Base-by-base conservation (phyloP, 345 rosid species). In the Alliaria petiolata region DNA sequence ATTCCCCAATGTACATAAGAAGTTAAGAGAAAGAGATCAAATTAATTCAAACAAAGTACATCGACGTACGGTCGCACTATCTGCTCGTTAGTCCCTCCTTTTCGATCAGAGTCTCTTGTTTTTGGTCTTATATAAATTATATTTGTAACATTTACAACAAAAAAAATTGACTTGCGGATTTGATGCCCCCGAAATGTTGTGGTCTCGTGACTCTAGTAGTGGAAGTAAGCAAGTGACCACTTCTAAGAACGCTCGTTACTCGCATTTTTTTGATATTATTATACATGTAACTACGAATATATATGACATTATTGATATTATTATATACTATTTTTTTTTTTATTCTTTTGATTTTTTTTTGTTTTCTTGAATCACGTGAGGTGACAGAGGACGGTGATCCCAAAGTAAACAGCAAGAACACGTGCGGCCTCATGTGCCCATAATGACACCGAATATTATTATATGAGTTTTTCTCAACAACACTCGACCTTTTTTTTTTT, bases 341-440 rank as follows among this genome's bases (percentile, higher is more conserved):
- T 35, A 31, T 52, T 44, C 61, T 62, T 68, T 52, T 54, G 58
- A 61, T 69, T 61, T 30, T 57, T 65, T 62, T 50, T 61, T 57
- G 55, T 55, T 67, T 69, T 70, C 69, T 70, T 34, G 85, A 80
- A 77, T 77, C 85, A 81, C 82, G 92, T 76, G 86, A 83, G 57
- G 42, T 44, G 71, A 69, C 80, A 80, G 80, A 67, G 36, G 67
- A 45, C 74, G 86, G 77, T 83, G 87, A 85, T 83, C 88, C 89
- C 84, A 55, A 81, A 54, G 85, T 64, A 73, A 75, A 60, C 80
- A 63, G 76, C 78, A 70, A 79, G 54, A 65, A 80, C 89, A 87
- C 86, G 86, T 87, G 86, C 77, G 49, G 33, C 50, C 63, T 69
- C 87, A 83, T 82, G 84, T 85, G 89, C 85, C 70, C 73, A 46